Percentiles rank a stretch among this genome's conserved stretches.
Evolutionary conservation across 805 yeast species (phyloP).

Genomic region (Hyphopichia homilentoma): DNA sequence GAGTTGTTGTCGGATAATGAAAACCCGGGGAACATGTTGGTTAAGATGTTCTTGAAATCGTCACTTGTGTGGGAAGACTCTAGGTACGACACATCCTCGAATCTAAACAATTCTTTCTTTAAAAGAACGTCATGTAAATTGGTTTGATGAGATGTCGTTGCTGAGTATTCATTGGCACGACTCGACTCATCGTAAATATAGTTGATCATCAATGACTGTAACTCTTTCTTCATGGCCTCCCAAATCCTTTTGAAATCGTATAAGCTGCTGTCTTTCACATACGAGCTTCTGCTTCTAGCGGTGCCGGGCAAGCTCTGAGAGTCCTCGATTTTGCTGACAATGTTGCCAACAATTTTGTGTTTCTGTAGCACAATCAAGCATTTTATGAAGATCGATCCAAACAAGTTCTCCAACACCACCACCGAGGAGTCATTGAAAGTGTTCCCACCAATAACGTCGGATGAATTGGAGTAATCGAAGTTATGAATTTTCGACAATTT

Average conservation of each 20-base stretch:
- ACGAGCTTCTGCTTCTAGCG: neutral
- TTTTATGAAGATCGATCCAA: conserved; percentile 65
- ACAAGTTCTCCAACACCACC: conserved; percentile 62
- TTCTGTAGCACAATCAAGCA: conserved; percentile 62
- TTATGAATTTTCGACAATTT: conserved; percentile 26
- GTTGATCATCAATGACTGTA: conserved; percentile 25
- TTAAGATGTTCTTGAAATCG: conserved; percentile 35
- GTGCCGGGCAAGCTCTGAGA: conserved; percentile 13
- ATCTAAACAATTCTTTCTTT: conserved; percentile 23
- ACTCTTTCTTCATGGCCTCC: conserved; percentile 29
- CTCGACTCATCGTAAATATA: conserved; percentile 26
- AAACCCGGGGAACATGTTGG: conserved; percentile 72
- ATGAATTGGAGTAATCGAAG: conserved; percentile 18
- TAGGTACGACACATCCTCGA: conserved; percentile 26
- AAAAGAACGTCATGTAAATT: conserved; percentile 18
- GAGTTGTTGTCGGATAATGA: conserved; percentile 20
- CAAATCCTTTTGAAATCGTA: conserved; percentile 24
- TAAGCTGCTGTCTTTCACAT: neutral
- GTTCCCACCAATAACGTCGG: conserved; percentile 21
- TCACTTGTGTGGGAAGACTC: conserved; percentile 22
- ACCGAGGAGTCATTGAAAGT: conserved; percentile 47
- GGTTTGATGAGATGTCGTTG: conserved; percentile 1
- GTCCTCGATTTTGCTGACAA: conserved; percentile 35
- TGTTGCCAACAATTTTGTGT: conserved; percentile 63
- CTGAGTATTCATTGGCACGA: neutral